These are phyloP conservation scores for Acer negundo DNA, from an alignment of 345 rosid genomes.

Conservation along the genomic window DNA sequence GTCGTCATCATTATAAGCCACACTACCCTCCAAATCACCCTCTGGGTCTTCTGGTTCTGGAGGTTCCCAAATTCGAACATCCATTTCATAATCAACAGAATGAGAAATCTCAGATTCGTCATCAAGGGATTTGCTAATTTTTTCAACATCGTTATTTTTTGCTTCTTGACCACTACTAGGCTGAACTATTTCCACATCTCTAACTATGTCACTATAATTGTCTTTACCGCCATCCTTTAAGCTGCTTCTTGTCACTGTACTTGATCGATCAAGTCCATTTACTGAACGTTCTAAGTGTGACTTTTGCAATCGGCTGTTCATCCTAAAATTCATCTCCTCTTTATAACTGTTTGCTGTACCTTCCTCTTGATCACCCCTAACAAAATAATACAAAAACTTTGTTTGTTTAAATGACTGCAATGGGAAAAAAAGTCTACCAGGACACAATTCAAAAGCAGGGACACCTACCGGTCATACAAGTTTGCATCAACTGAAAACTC, in stretches of 20 bases:
- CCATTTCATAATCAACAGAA: slow-evolving; percentile 34
- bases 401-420: slow-evolving; percentile 8
- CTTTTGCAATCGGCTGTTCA: slow-evolving; percentile 32
- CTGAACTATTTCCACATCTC: slow-evolving; percentile 46
- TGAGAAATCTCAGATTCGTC: slow-evolving; percentile 32
- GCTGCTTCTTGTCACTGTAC: slow-evolving; percentile 32
- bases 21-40: slow-evolving; percentile 55
- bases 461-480: slow-evolving; percentile 50
- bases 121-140: slow-evolving; percentile 26
- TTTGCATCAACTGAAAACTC: slow-evolving; percentile 73
- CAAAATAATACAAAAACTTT: slow-evolving; percentile 5
- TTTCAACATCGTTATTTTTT: slow-evolving; percentile 29
- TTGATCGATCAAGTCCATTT: slow-evolving; percentile 35
- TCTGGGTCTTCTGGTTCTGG: slow-evolving; percentile 78
- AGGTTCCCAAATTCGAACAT: slow-evolving; percentile 68
- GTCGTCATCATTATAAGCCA: slow-evolving; percentile 61
- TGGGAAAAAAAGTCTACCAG: not conserved
- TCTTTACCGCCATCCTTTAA: slow-evolving; percentile 21
- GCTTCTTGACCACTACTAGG: slow-evolving; percentile 30
- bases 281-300: slow-evolving; percentile 30
- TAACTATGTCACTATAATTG: slow-evolving; percentile 31
- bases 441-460: slow-evolving; percentile 1
- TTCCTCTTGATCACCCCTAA: slow-evolving; percentile 63
- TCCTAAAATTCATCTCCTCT: slow-evolving; percentile 32
- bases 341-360: slow-evolving; percentile 35